Conservation (phyloP, 1,284 basidiomycete species). For the Heterobasidion occidentale region DNA sequence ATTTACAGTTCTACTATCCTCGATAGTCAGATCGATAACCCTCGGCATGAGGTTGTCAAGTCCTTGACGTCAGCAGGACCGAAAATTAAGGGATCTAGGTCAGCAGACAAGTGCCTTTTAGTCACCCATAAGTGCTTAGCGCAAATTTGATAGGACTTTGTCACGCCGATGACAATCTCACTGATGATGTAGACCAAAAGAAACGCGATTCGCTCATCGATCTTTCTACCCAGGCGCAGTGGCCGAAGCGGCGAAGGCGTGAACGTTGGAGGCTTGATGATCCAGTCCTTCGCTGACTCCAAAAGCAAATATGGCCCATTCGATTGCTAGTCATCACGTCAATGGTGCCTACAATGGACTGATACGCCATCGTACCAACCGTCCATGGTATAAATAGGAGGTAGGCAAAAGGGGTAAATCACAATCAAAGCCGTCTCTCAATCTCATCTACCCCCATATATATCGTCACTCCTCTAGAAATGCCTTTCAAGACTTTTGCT, state of each 20-base stretch:
- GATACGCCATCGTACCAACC: neutral
- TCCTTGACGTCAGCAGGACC: too few relatives aligned
- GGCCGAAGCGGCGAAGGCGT: too few relatives aligned
- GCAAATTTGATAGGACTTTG: neutral
- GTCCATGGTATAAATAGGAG: neutral
- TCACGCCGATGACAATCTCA: neutral
- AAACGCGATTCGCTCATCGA: neutral
- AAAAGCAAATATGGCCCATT: too few relatives aligned
- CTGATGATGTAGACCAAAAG: neutral
- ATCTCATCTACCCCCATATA: neutral
- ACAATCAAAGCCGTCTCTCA: constrained; percentile 14
- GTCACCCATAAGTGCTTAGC: neutral
- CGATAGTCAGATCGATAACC: too few relatives aligned
- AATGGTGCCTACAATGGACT: too few relatives aligned
- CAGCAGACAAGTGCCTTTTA: neutral
- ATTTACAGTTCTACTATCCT: too few relatives aligned
- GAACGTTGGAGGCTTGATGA: too few relatives aligned
- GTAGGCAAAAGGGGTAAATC: neutral
- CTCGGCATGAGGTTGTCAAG: too few relatives aligned
- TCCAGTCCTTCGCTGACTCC: too few relatives aligned
- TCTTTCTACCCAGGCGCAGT: too few relatives aligned
- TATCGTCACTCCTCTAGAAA: neutral
- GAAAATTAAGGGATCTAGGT: neutral
- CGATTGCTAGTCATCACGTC: too few relatives aligned
- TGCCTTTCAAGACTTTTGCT: constrained; percentile 7